Base-by-base conservation (phyloP, 805 yeast genomes). In the Pichia insulana region DNA sequence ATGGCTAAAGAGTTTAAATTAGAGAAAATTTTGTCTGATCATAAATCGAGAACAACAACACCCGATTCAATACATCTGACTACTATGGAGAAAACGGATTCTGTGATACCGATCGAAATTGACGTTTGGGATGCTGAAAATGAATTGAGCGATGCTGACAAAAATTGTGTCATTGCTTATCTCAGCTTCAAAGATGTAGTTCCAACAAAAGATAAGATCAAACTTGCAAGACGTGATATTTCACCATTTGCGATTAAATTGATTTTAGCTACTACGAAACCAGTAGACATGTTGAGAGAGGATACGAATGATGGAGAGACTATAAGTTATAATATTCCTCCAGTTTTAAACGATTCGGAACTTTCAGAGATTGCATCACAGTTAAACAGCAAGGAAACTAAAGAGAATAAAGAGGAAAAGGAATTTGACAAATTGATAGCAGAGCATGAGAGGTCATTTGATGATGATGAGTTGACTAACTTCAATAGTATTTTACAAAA, bases 201-300 rank as follows among this genome's bases (percentile, higher is more conserved):
- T 7, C 55, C 64, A 1, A 41, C 49, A 1, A 53, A 64, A 17
- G 63, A 59, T 22, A 69, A 70, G 42, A 40, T 62, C 0, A 67
- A 64, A 40, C 74, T 73, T 39, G 76, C 78, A 2, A 61, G 73
- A 47, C 60, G 73, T 37, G 78, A 73, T 47, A 64, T 73, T 5
- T 56, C 70, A 7, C 68, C 69, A 3, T 52, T 50, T 36, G 59
- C 63, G 33, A 44, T 45, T n/a, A 58, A 60, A 19, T 34, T 64
- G 2, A 34, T 63, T 4, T 39, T 46, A 4, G 50, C 41, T 2
- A 53, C 57, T 2, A 39, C 43, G 11, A 45, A 52, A 17, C 35
- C 53, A 9, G 32, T 62, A 2, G 58, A 51, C 3, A 36, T 30
- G 6, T 30, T 58, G 27, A 57, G 50, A 40, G 48, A 55, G 12